Percentiles rank a stretch among this genome's conserved stretches.
These are phyloP conservation scores for Neonectria punicea DNA, from an alignment of 2,329 filamentous ascomycete genomes.

Conservation along the genomic window DNA sequence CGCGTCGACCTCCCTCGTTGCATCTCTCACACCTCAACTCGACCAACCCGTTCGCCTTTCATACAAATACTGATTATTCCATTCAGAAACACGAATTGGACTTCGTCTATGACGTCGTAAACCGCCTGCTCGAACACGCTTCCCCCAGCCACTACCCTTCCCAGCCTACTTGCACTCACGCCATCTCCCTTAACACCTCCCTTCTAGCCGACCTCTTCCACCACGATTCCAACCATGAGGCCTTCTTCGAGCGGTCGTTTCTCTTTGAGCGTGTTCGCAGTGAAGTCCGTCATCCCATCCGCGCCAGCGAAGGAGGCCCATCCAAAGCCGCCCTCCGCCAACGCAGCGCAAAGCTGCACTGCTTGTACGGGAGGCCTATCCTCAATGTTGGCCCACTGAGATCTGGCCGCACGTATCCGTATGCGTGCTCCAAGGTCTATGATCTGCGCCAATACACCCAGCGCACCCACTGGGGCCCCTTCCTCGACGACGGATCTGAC, in stretches of 20 bases:
- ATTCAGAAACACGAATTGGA: conserved; percentile 55
- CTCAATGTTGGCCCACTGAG: conserved; percentile 51
- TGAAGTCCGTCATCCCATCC: conserved; percentile 42
- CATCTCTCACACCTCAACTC: background rate
- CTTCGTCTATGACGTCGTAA: conserved; percentile 60
- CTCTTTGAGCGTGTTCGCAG: conserved; percentile 69
- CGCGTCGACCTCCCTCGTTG: background rate
- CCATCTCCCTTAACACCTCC: conserved; percentile 59
- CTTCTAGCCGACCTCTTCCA: conserved; percentile 58
- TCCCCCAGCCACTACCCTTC: conserved; percentile 47
- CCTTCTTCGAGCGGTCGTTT: conserved; percentile 72
- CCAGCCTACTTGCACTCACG: conserved; percentile 49
- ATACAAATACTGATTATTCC: background rate
- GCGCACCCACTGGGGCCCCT: conserved; percentile 76
- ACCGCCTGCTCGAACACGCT: conserved; percentile 57
- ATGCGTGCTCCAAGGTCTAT: conserved; percentile 76
- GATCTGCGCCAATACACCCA: conserved; percentile 76
- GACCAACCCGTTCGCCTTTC: background rate
- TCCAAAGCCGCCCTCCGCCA: conserved; percentile 58
- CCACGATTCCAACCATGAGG: conserved; percentile 62
- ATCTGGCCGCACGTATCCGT: conserved; percentile 61
- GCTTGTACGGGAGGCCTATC: conserved; percentile 72
- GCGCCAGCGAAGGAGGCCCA: conserved; percentile 40
- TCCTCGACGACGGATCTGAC: conserved; percentile 69
- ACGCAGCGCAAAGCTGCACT: conserved; percentile 76